A percentile compares a stretch with the other conserved stretches of the same genome.
phyloP scores from a whole-genome alignment of 805 yeast species.

The Cephaloascus fragrans region DNA sequence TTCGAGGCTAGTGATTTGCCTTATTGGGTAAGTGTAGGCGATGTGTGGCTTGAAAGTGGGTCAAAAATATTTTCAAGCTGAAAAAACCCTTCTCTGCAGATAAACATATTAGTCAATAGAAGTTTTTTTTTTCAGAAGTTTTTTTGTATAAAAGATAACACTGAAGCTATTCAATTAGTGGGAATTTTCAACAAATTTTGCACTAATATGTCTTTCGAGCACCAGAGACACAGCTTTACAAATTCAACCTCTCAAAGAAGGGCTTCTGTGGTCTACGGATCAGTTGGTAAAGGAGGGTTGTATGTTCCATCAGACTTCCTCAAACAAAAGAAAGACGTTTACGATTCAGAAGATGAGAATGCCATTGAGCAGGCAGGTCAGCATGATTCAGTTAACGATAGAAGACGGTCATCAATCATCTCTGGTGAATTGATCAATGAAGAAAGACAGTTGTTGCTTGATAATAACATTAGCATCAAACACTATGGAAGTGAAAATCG shows the following conservation, averaged over 20 bases:
- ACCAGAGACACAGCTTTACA: constrained; percentile 17
- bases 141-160: too few relatives aligned
- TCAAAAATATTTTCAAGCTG: too few relatives aligned
- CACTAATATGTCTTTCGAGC: too few relatives aligned
- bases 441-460: neutral
- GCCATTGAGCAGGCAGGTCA: neutral
- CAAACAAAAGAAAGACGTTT: neutral
- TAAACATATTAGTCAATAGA: too few relatives aligned
- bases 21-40: too few relatives aligned
- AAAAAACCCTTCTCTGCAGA: too few relatives aligned
- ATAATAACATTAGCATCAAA: neutral
- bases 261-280: constrained; percentile 42
- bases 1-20: too few relatives aligned
- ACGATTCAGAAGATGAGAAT: neutral
- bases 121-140: too few relatives aligned
- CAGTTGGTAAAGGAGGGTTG: constrained; percentile 41
- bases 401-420: neutral
- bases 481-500: neutral
- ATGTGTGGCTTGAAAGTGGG: too few relatives aligned
- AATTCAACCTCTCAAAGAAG: constrained; percentile 38
- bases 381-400: neutral
- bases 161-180: too few relatives aligned
- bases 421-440: neutral
- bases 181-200: too few relatives aligned
- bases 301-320: constrained; percentile 41